Evolutionary conservation across 208 protist genomes (phyloP).

Genomic region (Wallacemonas sp.): DNA sequence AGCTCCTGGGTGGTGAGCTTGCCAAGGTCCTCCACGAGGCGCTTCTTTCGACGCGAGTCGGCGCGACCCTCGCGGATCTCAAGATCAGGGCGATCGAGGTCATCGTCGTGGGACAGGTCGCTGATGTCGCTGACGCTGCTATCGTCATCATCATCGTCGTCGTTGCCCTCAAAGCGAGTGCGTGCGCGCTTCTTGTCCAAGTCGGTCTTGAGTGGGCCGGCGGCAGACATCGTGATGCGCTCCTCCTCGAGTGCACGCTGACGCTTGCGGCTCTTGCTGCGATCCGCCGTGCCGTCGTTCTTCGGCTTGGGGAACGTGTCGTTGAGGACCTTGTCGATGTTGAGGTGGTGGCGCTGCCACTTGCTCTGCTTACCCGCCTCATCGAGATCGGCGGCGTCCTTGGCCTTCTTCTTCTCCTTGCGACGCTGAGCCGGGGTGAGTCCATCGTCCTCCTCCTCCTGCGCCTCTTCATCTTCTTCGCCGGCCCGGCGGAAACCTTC

Average conservation of each 20-base stretch:
- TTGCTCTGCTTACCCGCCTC: conserved; percentile 65
- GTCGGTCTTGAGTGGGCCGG: conserved; percentile 30
- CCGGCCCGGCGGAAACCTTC: too few species aligned
- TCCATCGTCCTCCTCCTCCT: conserved; percentile 21
- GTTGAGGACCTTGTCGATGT: conserved; percentile 82
- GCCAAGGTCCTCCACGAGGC: conserved; percentile 62
- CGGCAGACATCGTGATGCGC: conserved; percentile 63
- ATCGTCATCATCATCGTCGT: conserved; percentile 37
- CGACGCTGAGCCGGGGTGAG: conserved; percentile 6
- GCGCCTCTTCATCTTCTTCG: conserved; percentile 39
- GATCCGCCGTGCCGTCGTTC: conserved; percentile 29
- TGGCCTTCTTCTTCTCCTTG: conserved; percentile 36
- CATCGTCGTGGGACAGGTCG: conserved; percentile 45
- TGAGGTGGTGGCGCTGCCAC: conserved; percentile 83
- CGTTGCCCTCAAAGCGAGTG: conserved; percentile 54
- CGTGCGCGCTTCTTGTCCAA: conserved; percentile 27
- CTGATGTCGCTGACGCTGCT: conserved; percentile 22
- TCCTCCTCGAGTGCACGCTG: conserved; percentile 73
- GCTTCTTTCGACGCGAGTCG: conserved; percentile 75
- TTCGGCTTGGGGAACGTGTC: conserved; percentile 82
- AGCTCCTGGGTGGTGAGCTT: conserved; percentile 85
- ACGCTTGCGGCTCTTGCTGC: conserved; percentile 36
- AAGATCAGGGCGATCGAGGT: conserved; percentile 43
- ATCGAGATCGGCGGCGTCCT: conserved; percentile 42
- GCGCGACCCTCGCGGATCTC: conserved; percentile 66